Evolutionary conservation across 1,284 basidiomycete species (phyloP).

Genomic region (Inonotus obliquus): DNA sequence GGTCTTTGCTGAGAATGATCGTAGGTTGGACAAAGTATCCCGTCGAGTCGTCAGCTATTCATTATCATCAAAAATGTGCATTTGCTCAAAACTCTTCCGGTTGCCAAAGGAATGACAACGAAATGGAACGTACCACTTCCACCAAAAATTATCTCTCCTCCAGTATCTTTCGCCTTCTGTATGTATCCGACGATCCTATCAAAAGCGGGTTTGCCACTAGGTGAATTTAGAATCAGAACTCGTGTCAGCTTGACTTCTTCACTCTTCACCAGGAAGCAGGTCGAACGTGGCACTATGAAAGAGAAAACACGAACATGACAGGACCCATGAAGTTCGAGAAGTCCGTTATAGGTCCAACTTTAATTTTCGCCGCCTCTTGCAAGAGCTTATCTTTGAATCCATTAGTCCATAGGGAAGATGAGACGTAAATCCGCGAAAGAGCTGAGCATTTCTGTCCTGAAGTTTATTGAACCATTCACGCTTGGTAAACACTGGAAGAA

Average conservation of each 20-base stretch:
- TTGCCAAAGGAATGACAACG: too few species aligned
- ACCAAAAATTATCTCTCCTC: slow-evolving; percentile 85
- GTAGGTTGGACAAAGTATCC: slow-evolving; percentile 96
- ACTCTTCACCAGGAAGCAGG: neutral
- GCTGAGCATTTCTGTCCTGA: slow-evolving; percentile 96
- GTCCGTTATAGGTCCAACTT: slow-evolving; percentile 75
- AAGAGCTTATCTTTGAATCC: slow-evolving; percentile 86
- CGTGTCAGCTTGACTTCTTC: neutral
- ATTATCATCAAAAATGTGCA: too few species aligned
- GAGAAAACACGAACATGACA: slow-evolving; percentile 69
- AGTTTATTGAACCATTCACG: too few species aligned
- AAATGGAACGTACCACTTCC: slow-evolving; percentile 55
- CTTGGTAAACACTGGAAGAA: too few species aligned
- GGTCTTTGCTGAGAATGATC: slow-evolving; percentile 91
- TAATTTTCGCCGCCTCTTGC: slow-evolving; percentile 77
- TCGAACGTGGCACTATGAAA: too few species aligned
- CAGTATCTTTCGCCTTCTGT: slow-evolving; percentile 83
- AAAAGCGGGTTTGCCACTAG: slow-evolving; percentile 75
- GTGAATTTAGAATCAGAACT: neutral
- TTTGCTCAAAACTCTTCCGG: too few species aligned
- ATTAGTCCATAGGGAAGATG: slow-evolving; percentile 79
- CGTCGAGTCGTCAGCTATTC: slow-evolving; percentile 77
- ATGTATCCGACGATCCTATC: slow-evolving; percentile 88
- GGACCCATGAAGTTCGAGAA: slow-evolving; percentile 92
- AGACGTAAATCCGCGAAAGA: slow-evolving; percentile 87